Evolutionary conservation across 257 asterid genomes (phyloP), one percentile per base, ranked within the genome.

Genomic region (Paraleonurus japonicus): DNA sequence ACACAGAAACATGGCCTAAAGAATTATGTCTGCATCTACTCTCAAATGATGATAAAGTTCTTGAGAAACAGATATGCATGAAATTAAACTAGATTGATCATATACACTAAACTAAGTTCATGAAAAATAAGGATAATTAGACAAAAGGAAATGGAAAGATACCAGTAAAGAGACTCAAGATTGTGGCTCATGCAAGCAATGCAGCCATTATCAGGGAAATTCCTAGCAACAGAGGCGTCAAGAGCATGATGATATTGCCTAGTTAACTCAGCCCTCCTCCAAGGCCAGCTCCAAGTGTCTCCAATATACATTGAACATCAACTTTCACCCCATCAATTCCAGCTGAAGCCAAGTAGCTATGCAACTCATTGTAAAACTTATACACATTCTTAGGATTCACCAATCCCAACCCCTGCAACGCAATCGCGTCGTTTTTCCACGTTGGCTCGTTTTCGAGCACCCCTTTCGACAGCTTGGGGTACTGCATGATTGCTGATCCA

Each of bases 171-270:
- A 7, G 96, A 87, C 59, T 91, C 96, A 1, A 89, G 93, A 66
- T 71, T 91, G 81, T 91, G 97, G 80, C 96, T 91, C 97, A 91
- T 91, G 76, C 97, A 91, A 35, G 97, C 92, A 65, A 91, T 87
- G 90, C 84, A 75, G 13, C 97, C 97, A 83, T 91, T 91, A 73
- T 87, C 96, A 15, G 88, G 87, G 51, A 91, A 91, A 39, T 87
- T 91, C 74, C 83, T 65, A 43, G 96, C 80, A 69, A 89, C 85
- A 19, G 97, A 89, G 70, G 97, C 92, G 78, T 91, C 96, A 24
- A 91, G 96, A 58, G 97, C 97, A 51, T 84, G 92, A 26, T 91
- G 96, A 74, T 87, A 91, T 76, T 89, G 90, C 74, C 85, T 81
- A 0, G 97, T 91, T 13, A 91, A 54, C 80, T 85, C 97, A 26